These are phyloP conservation scores for Dentipellis fragilis DNA, from an alignment of 768 basidiomycete genomes.

Conservation along the genomic window DNA sequence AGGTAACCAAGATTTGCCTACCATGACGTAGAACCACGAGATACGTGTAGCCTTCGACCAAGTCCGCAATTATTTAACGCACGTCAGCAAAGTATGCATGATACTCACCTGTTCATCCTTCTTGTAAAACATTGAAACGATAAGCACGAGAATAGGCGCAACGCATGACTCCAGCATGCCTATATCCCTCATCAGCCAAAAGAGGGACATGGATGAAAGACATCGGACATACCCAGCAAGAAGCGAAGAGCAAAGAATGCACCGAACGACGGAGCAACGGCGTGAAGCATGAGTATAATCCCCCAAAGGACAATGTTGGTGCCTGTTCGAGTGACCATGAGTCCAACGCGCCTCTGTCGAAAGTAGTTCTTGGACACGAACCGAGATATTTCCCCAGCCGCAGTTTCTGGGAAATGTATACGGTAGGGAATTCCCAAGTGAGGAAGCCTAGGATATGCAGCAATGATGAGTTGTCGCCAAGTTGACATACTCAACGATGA, in stretches of 20 bases:
- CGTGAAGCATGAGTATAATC: conserved; percentile 47
- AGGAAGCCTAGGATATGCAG: conserved; percentile 32
- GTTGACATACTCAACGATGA: neutral
- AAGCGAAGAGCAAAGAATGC: conserved; percentile 56
- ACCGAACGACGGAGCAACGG: conserved; percentile 44
- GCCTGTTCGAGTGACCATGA: conserved; percentile 22
- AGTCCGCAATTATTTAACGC: neutral
- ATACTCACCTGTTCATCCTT: conserved; percentile 47
- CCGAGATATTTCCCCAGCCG: conserved; percentile 55
- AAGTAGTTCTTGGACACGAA: conserved; percentile 15
- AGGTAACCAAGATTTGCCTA: conserved; percentile 12
- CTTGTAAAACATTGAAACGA: conserved; percentile 61
- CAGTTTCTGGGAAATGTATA: conserved; percentile 54
- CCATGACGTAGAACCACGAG: conserved; percentile 62
- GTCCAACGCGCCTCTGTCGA: neutral
- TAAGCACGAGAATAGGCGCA: conserved; percentile 49
- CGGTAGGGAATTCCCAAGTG: conserved; percentile 55
- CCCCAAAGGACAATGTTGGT: conserved; percentile 55
- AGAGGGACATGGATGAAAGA: neutral
- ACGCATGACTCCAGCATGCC: conserved; percentile 65
- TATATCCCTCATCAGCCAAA: conserved; percentile 13
- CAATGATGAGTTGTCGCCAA: too few species aligned
- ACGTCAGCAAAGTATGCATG: neutral
- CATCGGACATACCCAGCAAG: conserved; percentile 34
- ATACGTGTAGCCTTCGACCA: conserved; percentile 39